phyloP scores from a whole-genome alignment of 345 rosid species.

The Pistacia atlantica region DNA sequence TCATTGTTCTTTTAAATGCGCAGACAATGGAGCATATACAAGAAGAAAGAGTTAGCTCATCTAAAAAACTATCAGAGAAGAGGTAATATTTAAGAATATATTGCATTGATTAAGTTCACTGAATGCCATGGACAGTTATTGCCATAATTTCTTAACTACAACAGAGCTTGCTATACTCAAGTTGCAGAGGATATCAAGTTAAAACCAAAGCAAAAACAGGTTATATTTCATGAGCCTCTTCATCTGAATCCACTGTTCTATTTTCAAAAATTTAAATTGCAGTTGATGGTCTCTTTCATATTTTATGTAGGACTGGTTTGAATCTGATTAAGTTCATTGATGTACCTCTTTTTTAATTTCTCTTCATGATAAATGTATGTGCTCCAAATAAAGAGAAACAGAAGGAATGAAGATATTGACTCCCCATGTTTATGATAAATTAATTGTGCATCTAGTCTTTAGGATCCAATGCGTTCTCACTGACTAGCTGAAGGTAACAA shows the following conservation, averaged over 20 bases:
- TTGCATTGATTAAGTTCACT: slow-evolving; percentile 14
- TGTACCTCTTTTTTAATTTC: background rate
- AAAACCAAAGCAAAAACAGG: slow-evolving; percentile 66
- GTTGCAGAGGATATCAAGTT: slow-evolving; percentile 42
- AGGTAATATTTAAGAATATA: slow-evolving; percentile 47
- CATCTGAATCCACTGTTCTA: slow-evolving; percentile 11
- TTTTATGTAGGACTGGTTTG: slow-evolving; percentile 58
- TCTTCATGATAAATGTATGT: background rate
- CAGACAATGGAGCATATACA: slow-evolving; percentile 67
- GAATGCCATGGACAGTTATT: slow-evolving; percentile 12
- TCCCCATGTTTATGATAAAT: background rate
- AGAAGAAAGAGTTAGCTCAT: slow-evolving; percentile 55
- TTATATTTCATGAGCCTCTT: slow-evolving; percentile 23
- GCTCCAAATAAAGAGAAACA: background rate
- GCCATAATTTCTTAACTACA: slow-evolving; percentile 6
- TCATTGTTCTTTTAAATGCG: background rate
- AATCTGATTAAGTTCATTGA: slow-evolving; percentile 16
- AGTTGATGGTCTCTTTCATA: slow-evolving; percentile 9
- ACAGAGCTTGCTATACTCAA: slow-evolving; percentile 59
- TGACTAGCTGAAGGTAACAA: background rate
- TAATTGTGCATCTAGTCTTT: background rate
- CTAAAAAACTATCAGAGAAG: slow-evolving; percentile 47
- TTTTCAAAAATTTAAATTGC: background rate
- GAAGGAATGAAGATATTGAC: background rate
- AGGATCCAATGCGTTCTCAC: background rate